Percentiles rank a stretch among this genome's conserved stretches.
Evolutionary conservation across 176 grass and related monocot species (phyloP).

Genomic region (Poa annua): DNA sequence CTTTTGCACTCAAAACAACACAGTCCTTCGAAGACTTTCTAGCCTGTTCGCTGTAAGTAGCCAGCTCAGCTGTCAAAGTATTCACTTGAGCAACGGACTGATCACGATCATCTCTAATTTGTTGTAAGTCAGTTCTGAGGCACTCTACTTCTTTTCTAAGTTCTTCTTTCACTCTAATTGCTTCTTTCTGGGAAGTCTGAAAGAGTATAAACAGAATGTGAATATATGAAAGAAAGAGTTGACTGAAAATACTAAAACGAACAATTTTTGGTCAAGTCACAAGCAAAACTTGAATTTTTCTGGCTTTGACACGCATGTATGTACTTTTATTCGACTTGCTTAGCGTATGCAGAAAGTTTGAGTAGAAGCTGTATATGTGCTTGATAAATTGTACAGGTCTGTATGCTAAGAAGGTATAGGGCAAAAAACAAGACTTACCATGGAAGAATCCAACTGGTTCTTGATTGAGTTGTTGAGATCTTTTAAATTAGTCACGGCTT

Average conservation of each 20-base stretch:
- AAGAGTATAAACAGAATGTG: conserved; percentile 24
- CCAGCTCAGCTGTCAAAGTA: conserved; percentile 51
- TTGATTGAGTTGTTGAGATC: conserved; percentile 72
- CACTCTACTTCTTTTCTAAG: conserved; percentile 69
- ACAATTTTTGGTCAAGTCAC: not conserved
- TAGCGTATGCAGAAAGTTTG: no score
- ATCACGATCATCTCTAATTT: conserved; percentile 74
- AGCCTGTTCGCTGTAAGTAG: conserved; percentile 49
- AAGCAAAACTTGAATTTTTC: no score
- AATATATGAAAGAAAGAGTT: not conserved
- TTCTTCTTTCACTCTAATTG: conserved; percentile 73
- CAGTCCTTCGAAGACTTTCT: conserved; percentile 54
- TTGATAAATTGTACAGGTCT: no score
- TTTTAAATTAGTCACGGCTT: conserved; percentile 60
- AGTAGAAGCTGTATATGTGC: no score
- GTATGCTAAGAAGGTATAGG: no score
- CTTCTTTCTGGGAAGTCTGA: conserved; percentile 82
- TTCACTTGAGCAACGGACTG: conserved; percentile 56
- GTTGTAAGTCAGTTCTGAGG: conserved; percentile 68
- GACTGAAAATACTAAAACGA: not conserved
- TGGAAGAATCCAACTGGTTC: conserved; percentile 74
- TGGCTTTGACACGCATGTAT: no score
- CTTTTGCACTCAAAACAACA: conserved; percentile 44
- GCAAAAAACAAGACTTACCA: conserved; percentile 45
- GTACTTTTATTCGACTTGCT: no score